phyloP scores from a whole-genome alignment of 2,329 filamentous ascomycete species.

The Periconia sp. region DNA sequence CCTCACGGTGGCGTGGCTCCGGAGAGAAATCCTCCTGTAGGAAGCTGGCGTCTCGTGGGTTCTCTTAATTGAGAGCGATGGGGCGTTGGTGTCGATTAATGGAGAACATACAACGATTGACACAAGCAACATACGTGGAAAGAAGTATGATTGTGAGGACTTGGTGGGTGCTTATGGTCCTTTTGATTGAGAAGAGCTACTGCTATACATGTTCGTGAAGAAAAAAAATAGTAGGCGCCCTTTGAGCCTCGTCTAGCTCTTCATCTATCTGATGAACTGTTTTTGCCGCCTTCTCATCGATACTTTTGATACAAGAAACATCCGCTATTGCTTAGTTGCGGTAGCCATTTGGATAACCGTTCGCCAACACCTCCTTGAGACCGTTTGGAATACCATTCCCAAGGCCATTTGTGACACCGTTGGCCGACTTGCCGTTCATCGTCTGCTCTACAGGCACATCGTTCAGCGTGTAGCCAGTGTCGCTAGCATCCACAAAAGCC shows the following conservation, averaged over 20 bases:
- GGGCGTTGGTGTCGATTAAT: conserved; percentile 72
- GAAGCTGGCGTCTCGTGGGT: conserved; percentile 74
- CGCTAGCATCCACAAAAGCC: conserved; percentile 71
- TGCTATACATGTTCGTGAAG: no score
- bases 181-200: no score
- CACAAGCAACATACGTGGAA: no score
- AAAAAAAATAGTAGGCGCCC: background rate
- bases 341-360: conserved; percentile 39
- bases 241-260: no score
- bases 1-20: conserved; percentile 64
- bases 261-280: no score
- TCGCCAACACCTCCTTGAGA: conserved; percentile 33
- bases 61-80: conserved; percentile 75
- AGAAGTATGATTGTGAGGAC: no score
- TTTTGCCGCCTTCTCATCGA: no score
- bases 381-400: conserved; percentile 25
- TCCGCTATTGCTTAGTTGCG: conserved; percentile 32
- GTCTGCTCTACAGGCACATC: conserved; percentile 45
- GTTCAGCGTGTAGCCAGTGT: conserved; percentile 67
- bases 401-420: conserved; percentile 30
- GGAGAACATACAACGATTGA: conserved; percentile 65
- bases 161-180: no score
- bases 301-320: background rate
- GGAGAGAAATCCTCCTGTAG: conserved; percentile 68
- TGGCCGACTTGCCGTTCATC: conserved; percentile 25